Base-by-base conservation (phyloP, 371 early-diverging fungal species). In the Actinomortierella wolfii region DNA sequence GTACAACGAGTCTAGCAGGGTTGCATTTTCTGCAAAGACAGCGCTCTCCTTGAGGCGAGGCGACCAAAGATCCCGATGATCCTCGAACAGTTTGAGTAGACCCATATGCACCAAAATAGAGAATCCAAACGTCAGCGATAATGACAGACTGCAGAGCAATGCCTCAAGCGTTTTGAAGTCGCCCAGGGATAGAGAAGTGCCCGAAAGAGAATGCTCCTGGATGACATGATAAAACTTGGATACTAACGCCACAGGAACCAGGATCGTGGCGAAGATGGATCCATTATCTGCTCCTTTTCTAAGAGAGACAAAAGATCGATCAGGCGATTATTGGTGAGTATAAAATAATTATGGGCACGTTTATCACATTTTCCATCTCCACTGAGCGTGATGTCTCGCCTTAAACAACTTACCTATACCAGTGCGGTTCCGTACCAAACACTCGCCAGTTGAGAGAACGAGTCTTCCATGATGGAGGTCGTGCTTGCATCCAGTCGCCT, bases 181-280 rank as follows among this genome's bases (percentile, higher is more conserved):
- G 17, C 49, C 45, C 6, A 34, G 11, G 34, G 34, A 34, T 11
- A 53, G 13, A 21, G 60, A 64, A 26, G 67, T 73, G 2, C 60
- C 55, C 5, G 46, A 48, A 42, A 67, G 59, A 49, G 54, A 52
- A 56, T 67, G 60, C 39, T 67, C 74, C n/a, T 59, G 56, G 26
- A 73, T 60, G 11, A 67, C 67, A 39, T 73, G 74, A 1, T 66
- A 63, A 59, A 73, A 73, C 67, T 73, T 73, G 55, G 73, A 66
- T 8, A 63, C 67, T 50, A 73, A 25, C 2, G 66, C 73, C 17
- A 73, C 51, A 7, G 73, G 73, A 2, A 73, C 67, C 45, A 73
- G 46, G 23, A 73, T 29, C 17, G 73, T 66, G 3, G 73, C 67
- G n/a, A 73, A 73, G 26, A 73, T 73, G 7, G 71, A 65, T 47